Evolutionary conservation across 2,329 filamentous ascomycete genomes (phyloP).

Genomic region (Pyricularia pennisetigena): DNA sequence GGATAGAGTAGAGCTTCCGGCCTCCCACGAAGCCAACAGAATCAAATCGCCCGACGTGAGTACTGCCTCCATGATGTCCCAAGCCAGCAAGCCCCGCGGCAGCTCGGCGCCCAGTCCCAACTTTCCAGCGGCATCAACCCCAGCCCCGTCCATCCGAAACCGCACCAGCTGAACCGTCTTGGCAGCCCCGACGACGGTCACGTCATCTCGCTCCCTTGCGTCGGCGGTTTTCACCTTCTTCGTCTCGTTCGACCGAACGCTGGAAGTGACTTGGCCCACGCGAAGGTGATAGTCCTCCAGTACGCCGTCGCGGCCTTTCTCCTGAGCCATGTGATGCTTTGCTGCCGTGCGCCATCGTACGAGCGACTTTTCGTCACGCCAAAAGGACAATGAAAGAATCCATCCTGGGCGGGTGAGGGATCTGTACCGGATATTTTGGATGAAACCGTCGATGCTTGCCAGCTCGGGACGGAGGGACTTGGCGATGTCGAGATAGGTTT

Average conservation of each 20-base stretch:
- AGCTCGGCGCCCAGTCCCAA: neutral
- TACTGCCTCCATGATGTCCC: conserved; percentile 3
- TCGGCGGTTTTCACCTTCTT: neutral
- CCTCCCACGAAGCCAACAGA: conserved; percentile 3
- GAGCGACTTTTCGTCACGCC: conserved; percentile 6
- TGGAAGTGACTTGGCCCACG: conserved; percentile 3
- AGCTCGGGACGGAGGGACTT: conserved; percentile 5
- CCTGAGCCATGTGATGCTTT: conserved; percentile 6
- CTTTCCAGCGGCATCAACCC: neutral
- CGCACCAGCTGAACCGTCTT: neutral
- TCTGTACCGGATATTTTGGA: conserved; percentile 4
- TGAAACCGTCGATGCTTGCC: conserved; percentile 1
- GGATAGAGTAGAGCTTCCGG: neutral
- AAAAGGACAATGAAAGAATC: conserved; percentile 5
- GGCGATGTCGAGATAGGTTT: conserved; percentile 6
- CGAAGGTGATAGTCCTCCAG: conserved; percentile 7
- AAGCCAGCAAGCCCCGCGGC: neutral
- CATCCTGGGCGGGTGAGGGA: conserved; percentile 4
- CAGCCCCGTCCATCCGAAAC: neutral
- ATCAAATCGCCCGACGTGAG: neutral
- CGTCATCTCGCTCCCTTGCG: neutral
- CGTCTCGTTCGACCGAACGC: neutral
- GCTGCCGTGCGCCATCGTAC: conserved; percentile 5
- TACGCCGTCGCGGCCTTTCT: conserved; percentile 1
- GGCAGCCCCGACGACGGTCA: conserved; percentile 3